Evolutionary conservation across 1,284 basidiomycete species (phyloP).

Genomic region (Heterobasidion irregulare): DNA sequence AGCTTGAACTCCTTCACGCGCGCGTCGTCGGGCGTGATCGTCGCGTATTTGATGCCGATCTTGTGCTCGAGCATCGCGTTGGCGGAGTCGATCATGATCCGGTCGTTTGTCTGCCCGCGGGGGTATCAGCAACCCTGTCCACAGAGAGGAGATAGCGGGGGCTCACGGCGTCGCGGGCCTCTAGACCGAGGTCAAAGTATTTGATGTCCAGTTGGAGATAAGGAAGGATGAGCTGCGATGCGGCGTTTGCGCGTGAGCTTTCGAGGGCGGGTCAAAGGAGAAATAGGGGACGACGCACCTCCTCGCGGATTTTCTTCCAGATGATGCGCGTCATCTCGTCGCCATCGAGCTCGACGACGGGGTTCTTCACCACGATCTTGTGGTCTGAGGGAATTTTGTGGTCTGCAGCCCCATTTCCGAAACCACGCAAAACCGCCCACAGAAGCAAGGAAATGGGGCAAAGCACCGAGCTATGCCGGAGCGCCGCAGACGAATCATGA

Average conservation of each 20-base stretch:
- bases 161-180: constrained; percentile 82
- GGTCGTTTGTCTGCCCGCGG: constrained; percentile 74
- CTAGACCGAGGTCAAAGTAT: too few species aligned
- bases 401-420: neutral
- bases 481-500: constrained; percentile 6
- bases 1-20: constrained; percentile 93
- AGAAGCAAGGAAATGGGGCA: neutral
- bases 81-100: constrained; percentile 90
- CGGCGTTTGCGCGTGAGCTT: too few species aligned
- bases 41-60: constrained; percentile 95
- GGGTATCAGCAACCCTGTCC: neutral
- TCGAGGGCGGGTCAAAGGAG: too few species aligned
- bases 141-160: neutral
- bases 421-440: neutral
- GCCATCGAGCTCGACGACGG: too few species aligned
- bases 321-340: too few species aligned
- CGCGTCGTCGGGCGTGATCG: constrained; percentile 97
- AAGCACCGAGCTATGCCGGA: neutral
- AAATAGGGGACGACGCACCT: too few species aligned
- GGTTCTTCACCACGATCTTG: constrained; percentile 84
- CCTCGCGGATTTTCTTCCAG: too few species aligned
- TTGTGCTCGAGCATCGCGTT: constrained; percentile 87
- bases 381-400: constrained; percentile 16
- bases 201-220: too few species aligned
- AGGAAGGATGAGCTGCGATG: too few species aligned